Conservation (phyloP, 768 basidiomycete genomes). For the Rhizopogon vesiculosus region DNA sequence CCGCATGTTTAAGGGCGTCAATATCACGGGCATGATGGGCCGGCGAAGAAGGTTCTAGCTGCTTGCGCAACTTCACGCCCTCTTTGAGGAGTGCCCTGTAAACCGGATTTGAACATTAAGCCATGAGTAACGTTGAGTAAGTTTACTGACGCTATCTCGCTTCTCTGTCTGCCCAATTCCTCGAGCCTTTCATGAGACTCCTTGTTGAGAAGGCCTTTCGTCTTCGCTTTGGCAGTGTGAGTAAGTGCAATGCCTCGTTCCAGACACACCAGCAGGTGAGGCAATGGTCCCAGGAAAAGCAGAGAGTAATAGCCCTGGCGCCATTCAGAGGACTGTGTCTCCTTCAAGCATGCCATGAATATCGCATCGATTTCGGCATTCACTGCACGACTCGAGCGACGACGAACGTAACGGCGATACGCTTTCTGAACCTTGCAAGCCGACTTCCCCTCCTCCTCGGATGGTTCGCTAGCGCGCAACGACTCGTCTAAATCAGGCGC, state of each 20-base stretch:
- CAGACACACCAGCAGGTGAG: slow-evolving; percentile 5
- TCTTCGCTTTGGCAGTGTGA: too few species aligned
- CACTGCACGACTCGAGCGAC: slow-evolving; percentile 8
- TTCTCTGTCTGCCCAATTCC: slow-evolving; percentile 11
- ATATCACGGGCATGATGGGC: slow-evolving; percentile 24
- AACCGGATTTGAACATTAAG: background rate
- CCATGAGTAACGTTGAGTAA: background rate
- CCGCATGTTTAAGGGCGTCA: slow-evolving; percentile 19
- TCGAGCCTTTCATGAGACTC: too few species aligned
- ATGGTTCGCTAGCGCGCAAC: slow-evolving; percentile 13
- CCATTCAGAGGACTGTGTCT: slow-evolving; percentile 25
- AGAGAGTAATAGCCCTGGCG: slow-evolving; percentile 25
- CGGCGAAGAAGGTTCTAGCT: slow-evolving; percentile 24
- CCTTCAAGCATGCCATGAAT: slow-evolving; percentile 25
- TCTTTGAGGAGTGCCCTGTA: slow-evolving; percentile 24
- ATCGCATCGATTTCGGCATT: slow-evolving; percentile 16
- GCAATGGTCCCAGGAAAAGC: slow-evolving; percentile 33
- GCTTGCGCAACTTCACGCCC: slow-evolving; percentile 21
- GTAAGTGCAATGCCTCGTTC: too few species aligned
- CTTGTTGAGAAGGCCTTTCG: too few species aligned
- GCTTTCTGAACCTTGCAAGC: slow-evolving; percentile 19
- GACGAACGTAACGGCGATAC: slow-evolving; percentile 7
- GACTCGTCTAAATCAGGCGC: slow-evolving; percentile 9
- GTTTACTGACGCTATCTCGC: slow-evolving; percentile 27
- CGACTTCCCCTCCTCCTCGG: slow-evolving; percentile 21